phyloP scores from a whole-genome alignment of 2,329 filamentous ascomycete species.

The Diplodia sapinea region DNA sequence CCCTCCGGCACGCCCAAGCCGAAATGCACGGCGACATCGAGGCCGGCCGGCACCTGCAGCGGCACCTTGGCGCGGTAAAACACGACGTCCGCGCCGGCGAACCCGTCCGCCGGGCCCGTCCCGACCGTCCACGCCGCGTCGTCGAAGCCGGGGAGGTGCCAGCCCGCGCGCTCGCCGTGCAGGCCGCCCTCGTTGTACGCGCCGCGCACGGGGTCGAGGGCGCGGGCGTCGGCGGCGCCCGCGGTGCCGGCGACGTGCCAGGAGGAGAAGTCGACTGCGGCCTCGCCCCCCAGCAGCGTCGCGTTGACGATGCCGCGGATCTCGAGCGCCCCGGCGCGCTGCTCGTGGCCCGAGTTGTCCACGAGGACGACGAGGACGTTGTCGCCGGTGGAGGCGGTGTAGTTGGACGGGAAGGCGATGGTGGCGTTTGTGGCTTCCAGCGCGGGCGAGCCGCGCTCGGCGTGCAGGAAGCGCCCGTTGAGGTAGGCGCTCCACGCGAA shows the following conservation, averaged over 20 bases:
- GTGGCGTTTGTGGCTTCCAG: constrained; percentile 40
- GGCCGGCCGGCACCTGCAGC: constrained; percentile 56
- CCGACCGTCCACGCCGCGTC: constrained; percentile 52
- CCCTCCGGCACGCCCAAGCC: constrained; percentile 54
- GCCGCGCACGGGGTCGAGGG: constrained; percentile 62
- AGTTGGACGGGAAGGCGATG: constrained; percentile 54
- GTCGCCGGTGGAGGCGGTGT: constrained; percentile 45
- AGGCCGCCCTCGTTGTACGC: constrained; percentile 65
- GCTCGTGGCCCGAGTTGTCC: constrained; percentile 66
- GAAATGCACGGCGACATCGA: constrained; percentile 65
- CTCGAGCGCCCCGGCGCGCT: constrained; percentile 55
- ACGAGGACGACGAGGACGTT: constrained; percentile 62
- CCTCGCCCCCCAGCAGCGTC: constrained; percentile 55
- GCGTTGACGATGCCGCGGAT: constrained; percentile 61
- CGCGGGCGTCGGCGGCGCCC: constrained; percentile 61
- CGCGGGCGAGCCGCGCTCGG: constrained; percentile 56
- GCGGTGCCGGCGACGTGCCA: constrained; percentile 59
- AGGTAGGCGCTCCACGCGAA: constrained; percentile 66
- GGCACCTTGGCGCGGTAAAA: constrained; percentile 62
- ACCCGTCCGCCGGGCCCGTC: constrained; percentile 47
- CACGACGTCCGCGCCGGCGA: constrained; percentile 58
- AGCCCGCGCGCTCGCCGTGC: constrained; percentile 63
- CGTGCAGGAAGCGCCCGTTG: constrained; percentile 63
- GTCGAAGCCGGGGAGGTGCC: constrained; percentile 64
- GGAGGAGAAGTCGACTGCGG: constrained; percentile 36